A percentile compares a stretch with the other conserved stretches of the same genome.
phyloP scores from a whole-genome alignment of 805 yeast species.

The Blastobotrys terrestris region DNA sequence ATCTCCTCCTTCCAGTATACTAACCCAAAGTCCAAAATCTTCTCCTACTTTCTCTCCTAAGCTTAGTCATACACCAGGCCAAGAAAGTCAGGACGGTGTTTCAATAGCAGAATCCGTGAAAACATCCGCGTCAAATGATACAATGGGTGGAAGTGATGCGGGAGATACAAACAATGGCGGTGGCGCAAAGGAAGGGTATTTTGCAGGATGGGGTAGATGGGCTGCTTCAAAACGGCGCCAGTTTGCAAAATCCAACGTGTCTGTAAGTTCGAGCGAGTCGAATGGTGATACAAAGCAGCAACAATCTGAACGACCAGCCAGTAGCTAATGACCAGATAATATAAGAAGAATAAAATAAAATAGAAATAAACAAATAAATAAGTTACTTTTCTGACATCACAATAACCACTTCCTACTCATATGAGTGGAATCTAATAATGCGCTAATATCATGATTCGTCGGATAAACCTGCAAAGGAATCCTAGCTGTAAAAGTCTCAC shows the following conservation, averaged over 20 bases:
- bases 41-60: not conserved
- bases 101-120: constrained; percentile 2
- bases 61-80: not conserved
- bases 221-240: constrained; percentile 13
- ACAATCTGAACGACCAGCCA: not conserved
- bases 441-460: constrained; percentile 42
- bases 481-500: constrained; percentile 34
- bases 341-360: no score
- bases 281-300: not conserved
- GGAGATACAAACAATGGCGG: not conserved
- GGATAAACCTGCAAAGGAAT: constrained; percentile 44
- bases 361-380: not conserved
- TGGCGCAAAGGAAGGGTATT: constrained; percentile 10
- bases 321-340: not conserved
- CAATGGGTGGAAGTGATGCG: not conserved
- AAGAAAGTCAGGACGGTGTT: not conserved
- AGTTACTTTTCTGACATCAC: constrained; percentile 4
- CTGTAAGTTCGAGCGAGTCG: not conserved
- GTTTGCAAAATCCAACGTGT: not conserved
- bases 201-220: constrained; percentile 17
- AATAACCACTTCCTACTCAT: constrained; percentile 11
- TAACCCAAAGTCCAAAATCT: not conserved
- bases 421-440: constrained; percentile 31
- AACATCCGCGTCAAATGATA: not conserved
- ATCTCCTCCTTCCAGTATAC: not conserved